Evolutionary conservation across 148 eudicot species (phyloP).

Genomic region (Salicornia ramosissima): DNA sequence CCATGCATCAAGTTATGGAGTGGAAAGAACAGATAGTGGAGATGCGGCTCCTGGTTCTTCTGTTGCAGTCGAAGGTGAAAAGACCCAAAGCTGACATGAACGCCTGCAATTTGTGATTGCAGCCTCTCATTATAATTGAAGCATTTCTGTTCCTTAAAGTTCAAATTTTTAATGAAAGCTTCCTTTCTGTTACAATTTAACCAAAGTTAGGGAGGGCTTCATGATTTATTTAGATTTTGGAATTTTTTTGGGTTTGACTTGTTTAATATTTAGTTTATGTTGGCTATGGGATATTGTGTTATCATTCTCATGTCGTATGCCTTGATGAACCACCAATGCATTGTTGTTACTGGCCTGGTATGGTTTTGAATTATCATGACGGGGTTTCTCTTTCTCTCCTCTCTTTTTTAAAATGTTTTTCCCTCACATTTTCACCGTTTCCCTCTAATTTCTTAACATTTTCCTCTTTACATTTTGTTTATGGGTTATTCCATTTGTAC

Average conservation of each 20-base stretch:
- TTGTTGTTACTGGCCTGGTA: no score
- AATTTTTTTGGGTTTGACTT: background rate
- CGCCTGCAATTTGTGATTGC: background rate
- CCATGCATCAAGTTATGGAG: slow-evolving; percentile 27
- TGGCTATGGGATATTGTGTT: background rate
- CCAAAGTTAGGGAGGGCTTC: slow-evolving; percentile 11
- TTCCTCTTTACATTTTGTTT: no score
- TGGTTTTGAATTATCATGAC: no score
- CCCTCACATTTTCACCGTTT: no score
- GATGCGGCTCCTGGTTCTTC: slow-evolving; percentile 22
- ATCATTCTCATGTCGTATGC: background rate
- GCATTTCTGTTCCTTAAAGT: slow-evolving; percentile 6
- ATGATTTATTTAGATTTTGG: slow-evolving; percentile 7
- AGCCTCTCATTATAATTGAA: background rate
- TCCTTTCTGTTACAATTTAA: slow-evolving; percentile 1
- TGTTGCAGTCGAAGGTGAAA: slow-evolving; percentile 26
- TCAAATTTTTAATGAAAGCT: slow-evolving; percentile 1
- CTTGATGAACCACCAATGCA: background rate
- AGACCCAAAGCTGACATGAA: slow-evolving; percentile 26
- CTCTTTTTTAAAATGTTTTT: no score
- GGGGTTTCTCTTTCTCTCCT: no score
- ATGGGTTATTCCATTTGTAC: no score
- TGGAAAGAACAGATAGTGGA: slow-evolving; percentile 30
- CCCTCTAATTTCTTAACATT: no score
- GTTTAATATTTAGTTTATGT: slow-evolving; percentile 14